Conservation (phyloP, 331 rosid species). For the Rosa hybrid region DNA sequence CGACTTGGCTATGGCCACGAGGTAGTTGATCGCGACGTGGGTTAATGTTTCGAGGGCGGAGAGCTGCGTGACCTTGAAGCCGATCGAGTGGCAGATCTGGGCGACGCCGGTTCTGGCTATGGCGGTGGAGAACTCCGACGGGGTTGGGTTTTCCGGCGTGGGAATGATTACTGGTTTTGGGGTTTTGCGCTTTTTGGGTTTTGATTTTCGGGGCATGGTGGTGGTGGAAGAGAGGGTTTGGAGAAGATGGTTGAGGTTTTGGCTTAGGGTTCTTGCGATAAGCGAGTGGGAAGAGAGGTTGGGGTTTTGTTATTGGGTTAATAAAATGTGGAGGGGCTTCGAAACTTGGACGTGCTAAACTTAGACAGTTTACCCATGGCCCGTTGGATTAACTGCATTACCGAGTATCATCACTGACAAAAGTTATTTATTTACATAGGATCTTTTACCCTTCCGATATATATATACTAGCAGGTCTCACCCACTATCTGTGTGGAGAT, state of each 20-base stretch:
- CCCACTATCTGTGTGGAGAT: no score
- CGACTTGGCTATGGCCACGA: slow-evolving; percentile 42
- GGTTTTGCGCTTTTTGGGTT: not conserved
- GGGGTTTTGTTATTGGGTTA: not conserved
- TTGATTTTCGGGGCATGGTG: slow-evolving; percentile 20
- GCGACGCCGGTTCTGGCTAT: slow-evolving; percentile 56
- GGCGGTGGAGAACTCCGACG: slow-evolving; percentile 51
- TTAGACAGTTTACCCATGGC: not conserved
- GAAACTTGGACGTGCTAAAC: not conserved
- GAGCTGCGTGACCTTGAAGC: slow-evolving; percentile 40
- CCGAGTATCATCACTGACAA: no score
- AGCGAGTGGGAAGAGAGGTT: not conserved
- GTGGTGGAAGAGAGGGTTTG: not conserved
- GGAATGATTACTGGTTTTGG: not conserved
- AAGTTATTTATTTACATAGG: no score
- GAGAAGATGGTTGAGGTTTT: not conserved
- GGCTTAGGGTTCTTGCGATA: not conserved
- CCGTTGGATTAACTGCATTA: not conserved
- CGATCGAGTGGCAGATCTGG: slow-evolving; percentile 69
- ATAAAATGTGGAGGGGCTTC: not conserved
- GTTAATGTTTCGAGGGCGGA: slow-evolving; percentile 62
- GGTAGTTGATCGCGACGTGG: slow-evolving; percentile 44
- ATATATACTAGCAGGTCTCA: no score
- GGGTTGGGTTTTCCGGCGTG: slow-evolving; percentile 14
- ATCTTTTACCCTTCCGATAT: no score